Evolutionary conservation across 2,329 filamentous ascomycete species (phyloP).

Genomic region (Penicillium oxalicum): DNA sequence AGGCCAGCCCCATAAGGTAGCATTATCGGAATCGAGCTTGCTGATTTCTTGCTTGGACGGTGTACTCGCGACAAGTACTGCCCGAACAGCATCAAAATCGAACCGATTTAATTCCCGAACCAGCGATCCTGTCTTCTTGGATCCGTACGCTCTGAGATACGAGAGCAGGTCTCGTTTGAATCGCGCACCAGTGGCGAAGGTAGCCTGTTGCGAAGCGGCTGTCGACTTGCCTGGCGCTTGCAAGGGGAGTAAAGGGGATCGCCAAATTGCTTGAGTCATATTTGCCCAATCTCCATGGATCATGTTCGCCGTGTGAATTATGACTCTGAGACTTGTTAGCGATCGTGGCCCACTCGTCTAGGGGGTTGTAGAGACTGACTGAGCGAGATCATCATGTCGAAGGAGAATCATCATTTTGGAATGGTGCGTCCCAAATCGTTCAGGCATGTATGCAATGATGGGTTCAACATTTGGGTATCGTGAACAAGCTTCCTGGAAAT

Average conservation of each 20-base stretch:
- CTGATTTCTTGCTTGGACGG: slow-evolving; percentile 59
- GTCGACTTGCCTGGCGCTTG: slow-evolving; percentile 1
- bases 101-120: slow-evolving; percentile 53
- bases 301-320: slow-evolving; percentile 90
- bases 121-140: slow-evolving; percentile 49
- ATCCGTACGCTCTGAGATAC: slow-evolving; percentile 67
- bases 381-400: slow-evolving; percentile 67
- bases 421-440: slow-evolving; percentile 80
- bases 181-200: slow-evolving; percentile 56
- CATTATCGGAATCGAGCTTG: slow-evolving; percentile 36
- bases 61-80: slow-evolving; percentile 69
- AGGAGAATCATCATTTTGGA: slow-evolving; percentile 84
- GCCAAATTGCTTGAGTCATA: slow-evolving; percentile 80
- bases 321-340: slow-evolving; percentile 40
- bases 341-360: background rate
- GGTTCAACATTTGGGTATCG: slow-evolving; percentile 63
- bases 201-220: slow-evolving; percentile 11
- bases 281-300: slow-evolving; percentile 82
- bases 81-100: slow-evolving; percentile 65
- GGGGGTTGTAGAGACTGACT: slow-evolving; percentile 37
- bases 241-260: slow-evolving; percentile 62
- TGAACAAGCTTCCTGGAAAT: slow-evolving; percentile 53
- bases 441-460: slow-evolving; percentile 70
- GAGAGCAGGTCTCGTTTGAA: slow-evolving; percentile 72
- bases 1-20: slow-evolving; percentile 70